These are phyloP conservation scores for Colletotrichum kahawae DNA, from an alignment of 2,329 filamentous ascomycete species.

Conservation along the genomic window DNA sequence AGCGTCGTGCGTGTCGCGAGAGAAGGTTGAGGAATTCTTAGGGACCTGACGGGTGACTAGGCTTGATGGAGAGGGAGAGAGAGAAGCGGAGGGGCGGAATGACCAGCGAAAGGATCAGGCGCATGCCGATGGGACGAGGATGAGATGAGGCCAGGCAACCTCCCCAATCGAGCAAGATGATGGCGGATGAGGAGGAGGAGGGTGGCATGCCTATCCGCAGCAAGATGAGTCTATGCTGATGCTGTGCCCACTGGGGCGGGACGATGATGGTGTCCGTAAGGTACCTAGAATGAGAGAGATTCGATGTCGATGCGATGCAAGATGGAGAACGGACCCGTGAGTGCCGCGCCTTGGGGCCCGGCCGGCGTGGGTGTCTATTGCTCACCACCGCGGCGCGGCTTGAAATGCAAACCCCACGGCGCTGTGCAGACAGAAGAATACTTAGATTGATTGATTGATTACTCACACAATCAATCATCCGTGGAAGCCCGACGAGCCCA, in stretches of 20 bases:
- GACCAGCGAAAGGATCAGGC: slow-evolving; percentile 2
- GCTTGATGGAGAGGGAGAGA: neutral
- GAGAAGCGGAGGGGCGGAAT: neutral
- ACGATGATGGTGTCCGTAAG: neutral
- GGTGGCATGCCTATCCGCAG: slow-evolving; percentile 14
- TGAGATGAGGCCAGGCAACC: neutral
- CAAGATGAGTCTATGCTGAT: neutral
- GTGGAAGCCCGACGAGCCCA: neutral
- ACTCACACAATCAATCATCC: neutral
- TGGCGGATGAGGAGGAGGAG: neutral
- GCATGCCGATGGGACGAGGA: slow-evolving; percentile 1
- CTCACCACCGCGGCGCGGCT: neutral
- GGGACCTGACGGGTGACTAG: neutral
- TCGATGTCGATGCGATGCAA: neutral
- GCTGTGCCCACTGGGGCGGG: neutral
- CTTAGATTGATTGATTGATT: neutral
- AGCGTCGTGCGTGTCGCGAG: neutral
- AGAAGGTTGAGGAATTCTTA: neutral
- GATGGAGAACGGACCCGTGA: neutral
- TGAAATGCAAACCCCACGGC: neutral
- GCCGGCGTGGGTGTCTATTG: neutral
- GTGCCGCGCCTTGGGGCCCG: neutral
- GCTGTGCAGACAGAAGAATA: neutral
- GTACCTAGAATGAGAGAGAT: neutral
- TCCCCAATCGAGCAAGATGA: neutral